Evolutionary conservation across 2,329 filamentous ascomycete species (phyloP).

Genomic region (Fragosphaeria purpurea): DNA sequence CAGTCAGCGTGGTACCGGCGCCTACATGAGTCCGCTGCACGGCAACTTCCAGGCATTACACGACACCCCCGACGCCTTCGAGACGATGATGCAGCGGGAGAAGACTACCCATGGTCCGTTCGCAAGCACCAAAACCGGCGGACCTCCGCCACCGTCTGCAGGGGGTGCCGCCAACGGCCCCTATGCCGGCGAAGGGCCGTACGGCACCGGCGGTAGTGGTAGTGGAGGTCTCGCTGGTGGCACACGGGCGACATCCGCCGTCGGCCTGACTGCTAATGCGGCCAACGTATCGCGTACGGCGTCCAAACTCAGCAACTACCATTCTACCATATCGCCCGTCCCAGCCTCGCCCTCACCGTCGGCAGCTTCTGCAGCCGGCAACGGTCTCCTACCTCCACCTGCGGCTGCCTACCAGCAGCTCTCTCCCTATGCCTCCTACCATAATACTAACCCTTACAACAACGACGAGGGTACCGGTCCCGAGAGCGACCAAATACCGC

Average conservation of each 20-base stretch:
- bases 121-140: constrained; percentile 1
- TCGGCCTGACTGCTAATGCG: constrained; percentile 1
- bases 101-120: neutral
- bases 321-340: neutral
- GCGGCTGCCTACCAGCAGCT: constrained; percentile 3
- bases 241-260: constrained; percentile 1
- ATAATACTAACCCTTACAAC: too few relatives aligned
- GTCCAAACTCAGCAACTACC: constrained; percentile 1
- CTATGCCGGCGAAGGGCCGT: neutral
- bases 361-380: neutral
- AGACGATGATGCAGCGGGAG: constrained; percentile 14
- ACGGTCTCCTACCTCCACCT: neutral
- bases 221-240: neutral
- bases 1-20: constrained; percentile 18
- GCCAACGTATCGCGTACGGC: constrained; percentile 6
- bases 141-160: constrained; percentile 4
- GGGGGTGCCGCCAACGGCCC: constrained; percentile 14
- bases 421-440: constrained; percentile 9
- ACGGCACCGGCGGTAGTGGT: neutral
- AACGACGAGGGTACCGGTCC: constrained; percentile 9
- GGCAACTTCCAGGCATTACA: constrained; percentile 28
- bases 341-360: neutral
- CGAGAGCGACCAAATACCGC: constrained; percentile 25
- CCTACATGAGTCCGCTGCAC: neutral
- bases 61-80: constrained; percentile 23